These are phyloP conservation scores for Chaetomiaceae sp. DNA, from an alignment of 2,329 filamentous ascomycete genomes.

Conservation along the genomic window DNA sequence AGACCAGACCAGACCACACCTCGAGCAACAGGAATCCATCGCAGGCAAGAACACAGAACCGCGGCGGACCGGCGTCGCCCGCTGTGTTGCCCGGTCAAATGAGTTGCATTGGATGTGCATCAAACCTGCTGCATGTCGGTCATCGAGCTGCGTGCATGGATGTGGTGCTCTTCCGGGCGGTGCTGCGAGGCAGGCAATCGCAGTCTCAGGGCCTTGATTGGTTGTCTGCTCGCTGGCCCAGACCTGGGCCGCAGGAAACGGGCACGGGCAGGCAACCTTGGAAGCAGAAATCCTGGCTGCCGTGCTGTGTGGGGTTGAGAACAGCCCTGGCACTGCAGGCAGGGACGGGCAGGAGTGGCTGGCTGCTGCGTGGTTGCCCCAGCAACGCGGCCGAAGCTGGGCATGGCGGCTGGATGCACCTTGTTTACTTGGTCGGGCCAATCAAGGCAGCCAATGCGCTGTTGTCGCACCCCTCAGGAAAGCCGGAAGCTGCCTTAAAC, in stretches of 20 bases:
- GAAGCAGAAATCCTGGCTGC: conserved; percentile 1
- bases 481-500: conserved; percentile 20
- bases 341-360: conserved; percentile 1
- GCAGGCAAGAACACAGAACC: too few relatives aligned
- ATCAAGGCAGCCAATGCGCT: conserved; percentile 12
- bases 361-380: conserved; percentile 12
- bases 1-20: too few relatives aligned
- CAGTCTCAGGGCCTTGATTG: conserved; percentile 12
- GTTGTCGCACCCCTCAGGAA: conserved; percentile 3
- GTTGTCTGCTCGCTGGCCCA: neutral
- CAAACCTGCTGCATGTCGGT: conserved; percentile 3
- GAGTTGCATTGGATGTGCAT: conserved; percentile 10
- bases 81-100: conserved; percentile 8
- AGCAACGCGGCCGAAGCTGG: conserved; percentile 13
- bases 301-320: conserved; percentile 10
- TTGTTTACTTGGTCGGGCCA: conserved; percentile 22
- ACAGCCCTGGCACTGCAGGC: neutral
- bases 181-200: conserved; percentile 2
- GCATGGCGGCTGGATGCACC: conserved; percentile 13
- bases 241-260: conserved; percentile 3
- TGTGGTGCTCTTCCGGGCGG: neutral
- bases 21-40: too few relatives aligned
- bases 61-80: too few relatives aligned
- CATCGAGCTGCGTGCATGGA: conserved; percentile 3
- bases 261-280: conserved; percentile 8